Conservation (phyloP, 345 rosid species). For the Citropsis articulata region DNA sequence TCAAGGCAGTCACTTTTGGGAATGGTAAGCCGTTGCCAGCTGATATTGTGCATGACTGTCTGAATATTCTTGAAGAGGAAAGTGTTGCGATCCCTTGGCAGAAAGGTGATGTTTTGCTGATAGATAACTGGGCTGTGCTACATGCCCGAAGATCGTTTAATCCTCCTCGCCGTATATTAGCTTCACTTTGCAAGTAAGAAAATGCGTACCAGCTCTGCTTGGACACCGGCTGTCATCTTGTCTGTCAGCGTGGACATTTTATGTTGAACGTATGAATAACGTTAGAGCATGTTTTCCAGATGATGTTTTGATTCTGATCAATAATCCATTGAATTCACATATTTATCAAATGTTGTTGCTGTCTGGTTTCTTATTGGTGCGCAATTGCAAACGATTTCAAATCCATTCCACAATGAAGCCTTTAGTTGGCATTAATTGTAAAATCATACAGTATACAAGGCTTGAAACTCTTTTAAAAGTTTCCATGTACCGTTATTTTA, state of each 20-base stretch:
- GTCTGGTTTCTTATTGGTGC: not conserved
- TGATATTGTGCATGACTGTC: constrained; percentile 57
- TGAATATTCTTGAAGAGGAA: constrained; percentile 73
- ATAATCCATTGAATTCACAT: too few relatives aligned
- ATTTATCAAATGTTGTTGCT: not conserved
- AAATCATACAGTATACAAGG: not conserved
- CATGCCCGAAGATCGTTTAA: constrained; percentile 69
- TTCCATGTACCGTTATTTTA: not conserved
- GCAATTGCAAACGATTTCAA: too few relatives aligned
- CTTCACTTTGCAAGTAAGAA: constrained; percentile 75
- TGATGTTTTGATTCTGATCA: not conserved
- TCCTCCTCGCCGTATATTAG: constrained; percentile 79
- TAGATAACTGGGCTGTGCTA: constrained; percentile 86
- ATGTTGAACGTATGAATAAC: not conserved
- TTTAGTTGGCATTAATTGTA: too few relatives aligned
- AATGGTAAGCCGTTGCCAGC: constrained; percentile 64
- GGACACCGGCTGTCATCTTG: not conserved
- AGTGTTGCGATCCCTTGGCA: constrained; percentile 78
- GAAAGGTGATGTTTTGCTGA: constrained; percentile 73
- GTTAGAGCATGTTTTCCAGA: not conserved
- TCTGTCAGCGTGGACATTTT: not conserved
- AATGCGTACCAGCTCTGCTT: not conserved
- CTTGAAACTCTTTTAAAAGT: not conserved
- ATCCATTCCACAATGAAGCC: too few relatives aligned
- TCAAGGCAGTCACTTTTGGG: constrained; percentile 69